phyloP scores from a whole-genome alignment of 2,329 filamentous ascomycete genomes.

The Aspergillus unguis region DNA sequence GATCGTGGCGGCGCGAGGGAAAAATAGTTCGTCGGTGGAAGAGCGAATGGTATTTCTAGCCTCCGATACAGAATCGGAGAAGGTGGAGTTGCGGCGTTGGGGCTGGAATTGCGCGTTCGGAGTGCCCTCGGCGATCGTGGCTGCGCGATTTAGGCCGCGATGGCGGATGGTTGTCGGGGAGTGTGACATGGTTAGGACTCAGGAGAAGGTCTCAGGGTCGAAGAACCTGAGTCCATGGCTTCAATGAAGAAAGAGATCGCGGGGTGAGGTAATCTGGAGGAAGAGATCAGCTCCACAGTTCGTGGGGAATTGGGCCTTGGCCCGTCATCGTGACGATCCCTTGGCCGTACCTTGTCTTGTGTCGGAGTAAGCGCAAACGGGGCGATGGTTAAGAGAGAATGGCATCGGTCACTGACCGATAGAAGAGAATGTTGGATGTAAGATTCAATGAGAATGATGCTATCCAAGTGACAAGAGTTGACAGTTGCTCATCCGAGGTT shows the following conservation, averaged over 20 bases:
- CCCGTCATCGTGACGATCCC: not conserved
- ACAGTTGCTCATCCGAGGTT: too few species aligned
- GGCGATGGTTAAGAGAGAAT: too few species aligned
- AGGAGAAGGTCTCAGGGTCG: not conserved
- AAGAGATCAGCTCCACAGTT: not conserved
- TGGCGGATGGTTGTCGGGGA: slow-evolving; percentile 29
- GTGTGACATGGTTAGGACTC: not conserved
- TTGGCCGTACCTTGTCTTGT: too few species aligned
- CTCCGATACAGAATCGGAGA: slow-evolving; percentile 72
- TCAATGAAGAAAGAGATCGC: not conserved
- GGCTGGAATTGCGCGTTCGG: slow-evolving; percentile 25
- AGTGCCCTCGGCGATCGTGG: slow-evolving; percentile 34
- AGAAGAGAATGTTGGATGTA: too few species aligned
- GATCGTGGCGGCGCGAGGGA: slow-evolving; percentile 49
- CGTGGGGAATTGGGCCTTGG: not conserved
- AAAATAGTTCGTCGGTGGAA: slow-evolving; percentile 68
- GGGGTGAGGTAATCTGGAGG: not conserved
- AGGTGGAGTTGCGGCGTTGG: slow-evolving; percentile 69
- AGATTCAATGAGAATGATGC: too few species aligned
- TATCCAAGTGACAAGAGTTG: too few species aligned
- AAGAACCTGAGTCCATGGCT: not conserved
- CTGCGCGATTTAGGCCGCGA: slow-evolving; percentile 33
- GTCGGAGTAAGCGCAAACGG: too few species aligned
- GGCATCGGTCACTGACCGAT: too few species aligned
- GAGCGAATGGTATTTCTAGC: slow-evolving; percentile 61